phyloP scores from a whole-genome alignment of 805 yeast species.

The Yueomyces sp. region DNA sequence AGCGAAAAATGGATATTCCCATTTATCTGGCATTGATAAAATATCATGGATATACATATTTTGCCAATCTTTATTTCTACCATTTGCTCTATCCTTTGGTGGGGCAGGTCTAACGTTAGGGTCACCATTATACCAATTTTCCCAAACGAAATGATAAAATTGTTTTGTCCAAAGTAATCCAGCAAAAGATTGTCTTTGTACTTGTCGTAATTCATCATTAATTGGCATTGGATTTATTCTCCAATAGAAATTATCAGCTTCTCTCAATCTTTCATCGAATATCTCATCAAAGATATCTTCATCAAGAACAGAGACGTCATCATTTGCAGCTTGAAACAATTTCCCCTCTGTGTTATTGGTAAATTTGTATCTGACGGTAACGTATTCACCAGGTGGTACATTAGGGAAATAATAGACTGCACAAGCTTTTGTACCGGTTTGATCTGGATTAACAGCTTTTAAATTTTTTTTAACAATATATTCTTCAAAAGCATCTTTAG shows the following conservation, averaged over 20 bases:
- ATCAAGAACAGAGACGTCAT: slow-evolving; percentile 33
- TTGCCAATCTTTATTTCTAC: slow-evolving; percentile 83
- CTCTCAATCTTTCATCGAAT: slow-evolving; percentile 61
- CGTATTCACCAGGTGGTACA: slow-evolving; percentile 78
- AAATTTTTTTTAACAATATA: slow-evolving; percentile 46
- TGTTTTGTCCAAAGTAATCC: slow-evolving; percentile 92
- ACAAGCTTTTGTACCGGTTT: slow-evolving; percentile 67
- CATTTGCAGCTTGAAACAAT: slow-evolving; percentile 18
- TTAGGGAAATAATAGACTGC: slow-evolving; percentile 75
- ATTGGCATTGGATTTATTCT: slow-evolving; percentile 75
- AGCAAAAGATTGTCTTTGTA: slow-evolving; percentile 89
- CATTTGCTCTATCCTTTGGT: slow-evolving; percentile 65
- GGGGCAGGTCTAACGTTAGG: slow-evolving; percentile 65
- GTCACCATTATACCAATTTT: slow-evolving; percentile 81
- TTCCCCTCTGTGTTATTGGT: slow-evolving; percentile 25
- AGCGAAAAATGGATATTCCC: slow-evolving; percentile 94
- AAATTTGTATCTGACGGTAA: slow-evolving; percentile 67
- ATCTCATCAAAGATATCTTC: slow-evolving; percentile 61
- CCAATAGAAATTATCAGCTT: slow-evolving; percentile 90
- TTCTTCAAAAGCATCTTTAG: slow-evolving; percentile 89
- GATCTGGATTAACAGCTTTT: slow-evolving; percentile 55
- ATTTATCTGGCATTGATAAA: slow-evolving; percentile 82
- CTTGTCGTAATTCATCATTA: slow-evolving; percentile 61
- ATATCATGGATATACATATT: slow-evolving; percentile 81
- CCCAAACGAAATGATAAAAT: slow-evolving; percentile 74